A percentile compares a stretch with the other conserved stretches of the same genome.
These are phyloP conservation scores for Tricholoma furcatifolium DNA, from an alignment of 768 basidiomycete genomes.

Conservation along the genomic window DNA sequence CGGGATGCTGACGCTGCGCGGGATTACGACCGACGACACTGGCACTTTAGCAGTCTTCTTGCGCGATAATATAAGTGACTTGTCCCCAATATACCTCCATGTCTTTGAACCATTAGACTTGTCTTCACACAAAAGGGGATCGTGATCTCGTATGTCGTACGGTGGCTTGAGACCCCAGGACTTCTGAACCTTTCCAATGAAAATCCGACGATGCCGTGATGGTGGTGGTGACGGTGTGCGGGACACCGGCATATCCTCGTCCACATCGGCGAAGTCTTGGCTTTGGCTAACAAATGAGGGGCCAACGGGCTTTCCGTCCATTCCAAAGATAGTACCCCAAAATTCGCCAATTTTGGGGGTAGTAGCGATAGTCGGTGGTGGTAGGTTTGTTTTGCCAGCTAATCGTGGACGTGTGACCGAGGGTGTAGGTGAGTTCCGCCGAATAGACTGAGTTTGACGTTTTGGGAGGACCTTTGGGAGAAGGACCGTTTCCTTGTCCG, in stretches of 20 bases:
- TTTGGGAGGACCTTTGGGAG: not conserved
- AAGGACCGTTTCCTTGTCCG: too few relatives aligned
- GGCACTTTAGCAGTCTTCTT: too few relatives aligned
- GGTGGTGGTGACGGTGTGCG: not conserved
- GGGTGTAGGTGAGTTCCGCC: not conserved
- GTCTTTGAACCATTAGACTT: conserved; percentile 9
- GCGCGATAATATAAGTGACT: conserved; percentile 3
- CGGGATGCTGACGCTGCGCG: not conserved
- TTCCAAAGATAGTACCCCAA: conserved; percentile 30
- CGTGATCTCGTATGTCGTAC: conserved; percentile 8
- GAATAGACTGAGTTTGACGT: too few relatives aligned
- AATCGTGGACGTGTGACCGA: not conserved
- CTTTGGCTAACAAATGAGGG: conserved; percentile 22
- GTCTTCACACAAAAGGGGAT: conserved; percentile 12
- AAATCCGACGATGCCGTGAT: conserved; percentile 18
- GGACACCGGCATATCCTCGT: not conserved
- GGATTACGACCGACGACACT: too few relatives aligned
- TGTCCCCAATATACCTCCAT: conserved; percentile 17
- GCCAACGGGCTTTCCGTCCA: conserved; percentile 27
- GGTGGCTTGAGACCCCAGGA: conserved; percentile 26
- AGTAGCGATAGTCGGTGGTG: conserved; percentile 6
- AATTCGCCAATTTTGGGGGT: conserved; percentile 20
- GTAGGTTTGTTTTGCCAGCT: conserved; percentile 10
- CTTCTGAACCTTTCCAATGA: conserved; percentile 29
- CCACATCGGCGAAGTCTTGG: conserved; percentile 20